These are phyloP conservation scores for Parathielavia appendiculata DNA, from an alignment of 495 filamentous ascomycete genomes.

Conservation along the genomic window DNA sequence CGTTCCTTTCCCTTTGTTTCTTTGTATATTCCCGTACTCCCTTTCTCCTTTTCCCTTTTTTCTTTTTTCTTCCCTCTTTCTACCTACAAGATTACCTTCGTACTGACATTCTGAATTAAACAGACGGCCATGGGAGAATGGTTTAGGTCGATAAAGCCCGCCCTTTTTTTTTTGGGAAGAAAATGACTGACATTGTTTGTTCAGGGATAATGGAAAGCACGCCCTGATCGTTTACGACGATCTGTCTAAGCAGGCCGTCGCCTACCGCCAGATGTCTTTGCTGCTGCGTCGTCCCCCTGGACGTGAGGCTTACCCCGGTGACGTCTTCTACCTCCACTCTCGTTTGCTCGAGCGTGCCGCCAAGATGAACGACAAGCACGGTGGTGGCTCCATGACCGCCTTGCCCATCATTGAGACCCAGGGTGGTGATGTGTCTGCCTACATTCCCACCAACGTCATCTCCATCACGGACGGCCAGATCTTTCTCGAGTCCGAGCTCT, in stretches of 20 bases:
- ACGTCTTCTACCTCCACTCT: conserved; percentile 99
- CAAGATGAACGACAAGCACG: conserved; percentile 97
- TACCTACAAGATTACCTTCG: background rate
- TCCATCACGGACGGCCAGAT: conserved; percentile 99
- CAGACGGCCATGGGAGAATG: no score
- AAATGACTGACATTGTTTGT: conserved; percentile 32
- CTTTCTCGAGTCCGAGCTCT: conserved; percentile 98
- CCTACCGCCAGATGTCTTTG: conserved; percentile 99
- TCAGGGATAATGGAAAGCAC: conserved; percentile 90
- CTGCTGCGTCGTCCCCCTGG: conserved; percentile 97
- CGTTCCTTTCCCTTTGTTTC: background rate
- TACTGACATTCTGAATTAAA: background rate
- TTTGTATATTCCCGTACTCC: background rate
- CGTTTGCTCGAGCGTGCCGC: conserved; percentile 98
- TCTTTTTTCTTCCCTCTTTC: background rate
- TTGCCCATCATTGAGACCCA: conserved; percentile 99
- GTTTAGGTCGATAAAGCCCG: no score
- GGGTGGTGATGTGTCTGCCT: conserved; percentile 99
- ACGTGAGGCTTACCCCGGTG: conserved; percentile 99
- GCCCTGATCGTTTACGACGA: conserved; percentile 93
- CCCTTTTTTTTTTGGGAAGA: no score
- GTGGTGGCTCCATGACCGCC: conserved; percentile 94
- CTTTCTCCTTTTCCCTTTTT: background rate
- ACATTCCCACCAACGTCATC: conserved; percentile 99
- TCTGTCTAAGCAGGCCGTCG: conserved; percentile 97